Evolutionary conservation across 495 filamentous ascomycete genomes (phyloP).

Genomic region (Talaromyces thailandensis): DNA sequence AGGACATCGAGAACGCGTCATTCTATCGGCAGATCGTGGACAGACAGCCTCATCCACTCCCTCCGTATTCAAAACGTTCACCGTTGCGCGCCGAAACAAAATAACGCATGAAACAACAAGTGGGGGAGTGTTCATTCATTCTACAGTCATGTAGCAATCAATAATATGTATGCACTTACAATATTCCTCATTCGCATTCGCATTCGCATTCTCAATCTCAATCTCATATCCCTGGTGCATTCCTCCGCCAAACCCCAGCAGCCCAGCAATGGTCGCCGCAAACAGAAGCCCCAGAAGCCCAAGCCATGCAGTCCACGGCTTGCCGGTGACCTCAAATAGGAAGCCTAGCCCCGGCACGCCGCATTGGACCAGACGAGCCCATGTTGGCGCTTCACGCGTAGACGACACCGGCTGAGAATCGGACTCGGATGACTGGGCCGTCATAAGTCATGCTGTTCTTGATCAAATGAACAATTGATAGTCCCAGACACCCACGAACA

Average conservation of each 20-base stretch:
- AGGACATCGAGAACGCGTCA: not conserved
- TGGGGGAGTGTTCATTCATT: not conserved
- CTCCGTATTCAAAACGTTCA: not conserved
- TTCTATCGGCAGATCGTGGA: not conserved
- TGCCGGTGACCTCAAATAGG: slow-evolving; percentile 6
- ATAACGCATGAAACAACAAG: not conserved
- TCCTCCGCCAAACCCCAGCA: not conserved
- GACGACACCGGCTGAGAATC: not conserved
- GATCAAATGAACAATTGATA: not conserved
- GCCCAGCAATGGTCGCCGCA: not conserved
- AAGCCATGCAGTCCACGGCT: slow-evolving; percentile 6
- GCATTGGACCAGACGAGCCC: not conserved
- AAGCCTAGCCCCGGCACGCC: not conserved
- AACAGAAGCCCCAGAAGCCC: slow-evolving; percentile 2
- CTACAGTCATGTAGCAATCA: too few species aligned
- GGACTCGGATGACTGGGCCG: not conserved
- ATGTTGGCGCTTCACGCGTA: not conserved
- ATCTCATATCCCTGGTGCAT: not conserved
- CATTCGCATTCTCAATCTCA: not conserved
- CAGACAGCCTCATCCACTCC: not conserved
- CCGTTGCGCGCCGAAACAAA: not conserved
- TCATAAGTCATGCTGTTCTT: not conserved
- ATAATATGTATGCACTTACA: not conserved
- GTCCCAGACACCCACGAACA: too few species aligned
- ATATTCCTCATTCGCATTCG: not conserved